These are phyloP conservation scores for Lasiodiplodia gonubiensis DNA, from an alignment of 2,329 filamentous ascomycete genomes.

Conservation along the genomic window DNA sequence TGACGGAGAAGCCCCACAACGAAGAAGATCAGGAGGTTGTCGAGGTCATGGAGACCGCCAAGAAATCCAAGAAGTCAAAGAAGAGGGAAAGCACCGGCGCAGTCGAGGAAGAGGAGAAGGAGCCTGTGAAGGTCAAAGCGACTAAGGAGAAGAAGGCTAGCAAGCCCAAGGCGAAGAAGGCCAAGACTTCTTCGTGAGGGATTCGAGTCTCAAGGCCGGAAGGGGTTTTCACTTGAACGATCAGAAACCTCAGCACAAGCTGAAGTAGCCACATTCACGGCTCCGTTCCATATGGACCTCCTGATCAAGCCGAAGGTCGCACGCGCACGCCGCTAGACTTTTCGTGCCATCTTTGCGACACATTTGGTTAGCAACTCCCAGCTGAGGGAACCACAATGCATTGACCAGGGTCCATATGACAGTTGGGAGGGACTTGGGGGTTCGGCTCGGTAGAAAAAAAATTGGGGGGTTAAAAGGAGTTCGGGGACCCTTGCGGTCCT, in stretches of 20 bases:
- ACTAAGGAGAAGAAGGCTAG: conserved; percentile 20
- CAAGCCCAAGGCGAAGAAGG: conserved; percentile 27
- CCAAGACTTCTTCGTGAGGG: conserved; percentile 17
- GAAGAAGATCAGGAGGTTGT: conserved; percentile 27
- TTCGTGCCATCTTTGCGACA: background rate
- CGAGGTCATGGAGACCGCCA: conserved; percentile 32
- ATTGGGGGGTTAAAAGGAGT: conserved; percentile 12
- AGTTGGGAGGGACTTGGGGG: background rate
- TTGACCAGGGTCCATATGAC: background rate
- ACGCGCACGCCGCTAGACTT: background rate
- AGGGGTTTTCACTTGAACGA: background rate
- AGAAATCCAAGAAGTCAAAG: conserved; percentile 27
- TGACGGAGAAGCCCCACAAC: conserved; percentile 32
- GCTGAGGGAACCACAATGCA: background rate
- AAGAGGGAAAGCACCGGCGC: conserved; percentile 22
- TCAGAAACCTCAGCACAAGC: background rate
- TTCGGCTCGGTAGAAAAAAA: conserved; percentile 6
- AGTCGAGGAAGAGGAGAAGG: conserved; percentile 11
- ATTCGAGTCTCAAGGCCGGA: no score
- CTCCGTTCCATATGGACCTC: background rate
- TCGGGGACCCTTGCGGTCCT: conserved; percentile 4
- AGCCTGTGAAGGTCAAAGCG: conserved; percentile 22
- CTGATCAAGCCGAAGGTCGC: background rate
- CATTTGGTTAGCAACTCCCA: background rate
- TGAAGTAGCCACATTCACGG: background rate